Evolutionary conservation across 345 rosid genomes (phyloP), one percentile per base, ranked within the genome.

Genomic region (Isatis tinctoria): DNA sequence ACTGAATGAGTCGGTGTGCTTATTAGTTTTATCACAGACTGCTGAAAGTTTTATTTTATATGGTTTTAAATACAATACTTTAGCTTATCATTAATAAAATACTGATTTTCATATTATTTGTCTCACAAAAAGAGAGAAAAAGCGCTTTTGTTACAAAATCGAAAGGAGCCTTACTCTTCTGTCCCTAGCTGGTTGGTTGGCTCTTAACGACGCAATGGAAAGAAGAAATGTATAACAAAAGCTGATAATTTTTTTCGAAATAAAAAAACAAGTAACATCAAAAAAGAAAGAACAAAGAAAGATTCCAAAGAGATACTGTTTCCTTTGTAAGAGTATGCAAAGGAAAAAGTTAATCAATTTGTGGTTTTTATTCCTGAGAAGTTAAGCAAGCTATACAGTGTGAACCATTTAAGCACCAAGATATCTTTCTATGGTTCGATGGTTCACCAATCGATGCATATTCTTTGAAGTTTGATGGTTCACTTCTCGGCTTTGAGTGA

Each of bases 261-360:
- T 68, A 51, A 62, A 71, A 41, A 67, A 54, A 57, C 53, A 6
- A 45, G 54, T 17, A 44, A 57, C 74, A 69, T 61, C 10, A 52
- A 4, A 35, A 62, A 69, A 69, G 47, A 73, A 73, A 54, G 39
- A 73, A 73, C 54, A 74, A 47, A 65, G 49, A 68, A 61, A 75
- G 74, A 69, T 70, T 64, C 75, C 76, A 70, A 71, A 64, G 24
- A 40, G 72, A 77, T 64, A 76, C 67, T 37, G 75, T 47, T 77
- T 57, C 60, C 43, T 63, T 54, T 56, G 52, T 27, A 69, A 69
- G 70, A 53, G 75, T 64, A 18, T 32, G 30, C 39, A 33, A 48
- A 74, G 1, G n/a, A 51, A 13, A 45, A 43, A 56, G 28, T 11
- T 43, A 7, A 27, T 51, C 45, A 60, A 39, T 52, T 40, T 20